Conservation (phyloP, 177 flowering plant genomes). For the Tripterygium wilfordii region DNA sequence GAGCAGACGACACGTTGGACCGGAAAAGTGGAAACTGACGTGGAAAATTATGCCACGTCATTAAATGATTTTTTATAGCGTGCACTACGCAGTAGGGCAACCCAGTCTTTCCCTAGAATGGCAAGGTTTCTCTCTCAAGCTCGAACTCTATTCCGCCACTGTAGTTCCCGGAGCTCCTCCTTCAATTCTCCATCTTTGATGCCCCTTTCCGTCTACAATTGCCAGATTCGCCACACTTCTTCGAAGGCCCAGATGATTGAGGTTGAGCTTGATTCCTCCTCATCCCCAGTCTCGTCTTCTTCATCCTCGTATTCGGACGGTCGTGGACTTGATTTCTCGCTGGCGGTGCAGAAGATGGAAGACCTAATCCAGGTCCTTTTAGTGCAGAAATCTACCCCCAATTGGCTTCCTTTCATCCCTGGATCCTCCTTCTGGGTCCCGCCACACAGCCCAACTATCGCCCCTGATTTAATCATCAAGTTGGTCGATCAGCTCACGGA, state of each 20-base stretch:
- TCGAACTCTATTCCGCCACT: no score
- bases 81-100: no score
- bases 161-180: no score
- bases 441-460: no score
- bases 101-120: no score
- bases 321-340: constrained; percentile 9
- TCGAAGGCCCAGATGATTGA: constrained; percentile 14
- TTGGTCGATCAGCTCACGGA: no score
- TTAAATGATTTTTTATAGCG: no score
- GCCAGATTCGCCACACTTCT: constrained; percentile 18
- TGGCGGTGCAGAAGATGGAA: constrained; percentile 24
- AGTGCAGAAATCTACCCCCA: constrained; percentile 33
- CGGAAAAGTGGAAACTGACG: no score
- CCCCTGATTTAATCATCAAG: no score
- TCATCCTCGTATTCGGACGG: constrained; percentile 2
- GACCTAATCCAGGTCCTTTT: constrained; percentile 34
- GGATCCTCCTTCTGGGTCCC: constrained; percentile 54
- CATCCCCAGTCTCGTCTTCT: constrained; percentile 1
- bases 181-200: background rate
- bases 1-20: no score
- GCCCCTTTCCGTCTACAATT: background rate
- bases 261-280: constrained; percentile 12
- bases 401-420: constrained; percentile 49
- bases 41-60: no score
- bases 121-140: no score